Evolutionary conservation across 129 eudicot species (phyloP), one percentile per base, ranked within the genome.

Genomic region (Escallonia rubra): DNA sequence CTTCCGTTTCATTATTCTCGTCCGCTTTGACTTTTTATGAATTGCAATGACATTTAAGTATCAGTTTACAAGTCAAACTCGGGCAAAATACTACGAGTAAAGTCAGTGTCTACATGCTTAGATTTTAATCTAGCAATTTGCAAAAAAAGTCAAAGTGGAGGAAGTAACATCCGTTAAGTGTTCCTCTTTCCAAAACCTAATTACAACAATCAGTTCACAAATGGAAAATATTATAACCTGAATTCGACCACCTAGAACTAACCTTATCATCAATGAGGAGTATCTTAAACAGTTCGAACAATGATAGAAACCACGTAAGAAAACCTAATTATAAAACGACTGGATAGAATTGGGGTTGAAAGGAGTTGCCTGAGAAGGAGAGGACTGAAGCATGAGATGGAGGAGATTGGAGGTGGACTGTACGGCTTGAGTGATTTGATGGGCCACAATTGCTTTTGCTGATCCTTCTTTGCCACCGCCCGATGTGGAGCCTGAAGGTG

Each of bases 321-420:
- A 10, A 50, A 50, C 11, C 2, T 2, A 50, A 50, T 50, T 3
- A 57, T 57, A 57, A 8, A 57, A 23, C 3, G 4, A 57, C 4
- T 23, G 8, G 5, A 57, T 41, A 23, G 41, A 12, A 8, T 43
- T 11, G 59, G 10, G 53, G 64, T 53, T 54, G 57, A 69, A 14
- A 76, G 60, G 39, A 60, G 42, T 6, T 68, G 76, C 98, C 87
- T 88, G 96, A 57, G 96, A 83, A 40, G 91, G 89, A 52, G 98
- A 91, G 41, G 98, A 88, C 7, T 88, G 89, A 38, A 81, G 89
- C 91, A 91, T 88, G 83, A 91, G 91, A 65, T 78, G 94, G 66
- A 91, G 84, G 66, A 91, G 96, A 82, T 91, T 91, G 45, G 96
- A 88, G 44, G 96, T 88, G 54, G 98, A 91, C 46, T 83, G 86